Percentiles rank a stretch among this genome's conserved stretches.
Evolutionary conservation across 352 stramenopile species (phyloP).

Genomic region (Phytophthora multivora): DNA sequence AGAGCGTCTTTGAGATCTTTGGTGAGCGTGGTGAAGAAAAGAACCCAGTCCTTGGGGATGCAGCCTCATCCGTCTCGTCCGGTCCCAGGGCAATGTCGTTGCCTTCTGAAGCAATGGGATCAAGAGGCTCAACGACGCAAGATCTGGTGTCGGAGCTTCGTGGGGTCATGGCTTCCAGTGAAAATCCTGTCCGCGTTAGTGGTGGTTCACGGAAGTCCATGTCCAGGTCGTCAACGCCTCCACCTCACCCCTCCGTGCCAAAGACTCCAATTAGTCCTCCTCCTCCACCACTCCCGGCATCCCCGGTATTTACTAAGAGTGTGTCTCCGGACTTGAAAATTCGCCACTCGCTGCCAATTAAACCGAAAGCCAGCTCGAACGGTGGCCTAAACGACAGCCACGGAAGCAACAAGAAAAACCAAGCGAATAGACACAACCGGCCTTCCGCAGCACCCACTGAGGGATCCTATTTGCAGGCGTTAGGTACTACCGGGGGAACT

Average conservation of each 20-base stretch:
- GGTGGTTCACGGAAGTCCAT: constrained; percentile 30
- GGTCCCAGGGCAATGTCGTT: constrained; percentile 21
- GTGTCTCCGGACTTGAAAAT: constrained; percentile 7
- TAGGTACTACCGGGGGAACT: constrained; percentile 37
- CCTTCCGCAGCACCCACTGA: constrained; percentile 19
- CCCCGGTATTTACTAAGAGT: constrained; percentile 12
- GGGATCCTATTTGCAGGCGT: constrained; percentile 26
- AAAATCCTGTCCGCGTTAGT: constrained; percentile 42
- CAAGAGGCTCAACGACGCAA: constrained; percentile 44
- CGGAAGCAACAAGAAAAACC: constrained; percentile 11
- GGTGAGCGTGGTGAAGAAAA: constrained; percentile 33
- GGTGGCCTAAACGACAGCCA: constrained; percentile 18
- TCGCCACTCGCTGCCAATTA: constrained; percentile 8
- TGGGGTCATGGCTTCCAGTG: constrained; percentile 73
- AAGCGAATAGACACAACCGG: constrained; percentile 4
- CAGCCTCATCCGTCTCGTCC: constrained; percentile 16
- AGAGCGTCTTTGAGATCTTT: constrained; percentile 59
- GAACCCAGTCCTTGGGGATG: constrained; percentile 9
- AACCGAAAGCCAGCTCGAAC: constrained; percentile 11
- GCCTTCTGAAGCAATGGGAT: constrained; percentile 13
- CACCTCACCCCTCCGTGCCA: constrained; percentile 5
- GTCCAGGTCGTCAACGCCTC: constrained; percentile 30
- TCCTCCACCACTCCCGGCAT: constrained; percentile 8
- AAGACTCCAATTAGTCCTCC: constrained; percentile 25
- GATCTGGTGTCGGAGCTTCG: constrained; percentile 61